phyloP scores from a whole-genome alignment of 1,139 yeast genomes.

The Debaryomyces subglobosus region DNA sequence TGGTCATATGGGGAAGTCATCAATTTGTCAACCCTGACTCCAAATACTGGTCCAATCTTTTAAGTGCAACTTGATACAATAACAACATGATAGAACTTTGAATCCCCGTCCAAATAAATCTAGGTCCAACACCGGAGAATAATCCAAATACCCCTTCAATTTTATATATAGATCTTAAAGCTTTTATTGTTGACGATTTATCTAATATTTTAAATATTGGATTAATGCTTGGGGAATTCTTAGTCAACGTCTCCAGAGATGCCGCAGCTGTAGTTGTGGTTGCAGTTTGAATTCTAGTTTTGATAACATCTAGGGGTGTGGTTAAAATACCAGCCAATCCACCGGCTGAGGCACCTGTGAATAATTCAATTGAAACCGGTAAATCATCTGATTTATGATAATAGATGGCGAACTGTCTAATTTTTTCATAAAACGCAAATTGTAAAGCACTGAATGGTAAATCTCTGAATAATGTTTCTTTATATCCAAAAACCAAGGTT shows the following conservation, averaged over 20 bases:
- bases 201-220: conserved; percentile 25
- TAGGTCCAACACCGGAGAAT: conserved; percentile 94
- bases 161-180: conserved; percentile 66
- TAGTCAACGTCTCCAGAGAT: conserved; percentile 8
- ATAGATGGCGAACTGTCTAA: conserved; percentile 63
- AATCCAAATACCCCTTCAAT: conserved; percentile 79
- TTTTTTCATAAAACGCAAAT: conserved; percentile 91
- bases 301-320: conserved; percentile 88
- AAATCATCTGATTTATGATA: conserved; percentile 49
- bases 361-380: conserved; percentile 63
- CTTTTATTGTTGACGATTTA: conserved; percentile 60
- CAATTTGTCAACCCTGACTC: conserved; percentile 10
- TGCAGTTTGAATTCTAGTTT: conserved; percentile 86
- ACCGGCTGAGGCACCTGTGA: conserved; percentile 96
- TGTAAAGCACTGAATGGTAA: conserved; percentile 95
- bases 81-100: conserved; percentile 95
- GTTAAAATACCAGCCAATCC: conserved; percentile 87
- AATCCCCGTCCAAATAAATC: conserved; percentile 94
- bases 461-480: conserved; percentile 89
- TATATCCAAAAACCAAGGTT: conserved; percentile 87
- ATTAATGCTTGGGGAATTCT: neutral
- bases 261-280: conserved; percentile 20
- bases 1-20: neutral
- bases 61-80: conserved; percentile 68
- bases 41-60: conserved; percentile 37